These are phyloP conservation scores for Senecio squalidus DNA, from an alignment of 140 eudicot genomes.

Conservation along the genomic window DNA sequence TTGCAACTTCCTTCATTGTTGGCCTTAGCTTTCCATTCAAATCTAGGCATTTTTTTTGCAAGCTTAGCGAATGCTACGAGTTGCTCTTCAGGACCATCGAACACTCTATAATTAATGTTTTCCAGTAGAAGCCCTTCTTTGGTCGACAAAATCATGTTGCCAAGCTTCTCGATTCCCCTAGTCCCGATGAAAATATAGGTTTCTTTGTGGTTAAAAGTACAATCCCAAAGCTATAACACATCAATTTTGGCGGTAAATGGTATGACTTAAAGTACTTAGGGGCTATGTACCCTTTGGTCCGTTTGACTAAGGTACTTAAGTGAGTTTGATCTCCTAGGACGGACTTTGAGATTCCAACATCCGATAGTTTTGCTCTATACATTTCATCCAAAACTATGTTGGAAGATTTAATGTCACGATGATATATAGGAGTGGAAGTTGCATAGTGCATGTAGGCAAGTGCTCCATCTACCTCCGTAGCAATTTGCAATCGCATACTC, in stretches of 20 bases:
- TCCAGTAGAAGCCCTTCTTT: too few relatives aligned
- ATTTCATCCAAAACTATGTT: slow-evolving; percentile 23
- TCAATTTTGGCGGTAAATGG: slow-evolving; percentile 45
- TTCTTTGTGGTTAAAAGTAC: too few relatives aligned
- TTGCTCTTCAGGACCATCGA: too few relatives aligned
- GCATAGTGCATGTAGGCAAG: slow-evolving; percentile 6
- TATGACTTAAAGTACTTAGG: slow-evolving; percentile 47
- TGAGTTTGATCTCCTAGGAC: slow-evolving; percentile 36
- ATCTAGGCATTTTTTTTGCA: too few relatives aligned
- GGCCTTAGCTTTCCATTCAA: too few relatives aligned
- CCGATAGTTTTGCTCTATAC: slow-evolving; percentile 37
- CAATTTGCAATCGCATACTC: too few relatives aligned
- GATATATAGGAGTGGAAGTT: slow-evolving; percentile 5
- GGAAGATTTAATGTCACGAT: slow-evolving; percentile 24
- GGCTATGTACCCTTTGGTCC: slow-evolving; percentile 40
- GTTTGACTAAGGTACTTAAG: slow-evolving; percentile 45
- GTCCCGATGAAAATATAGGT: too few relatives aligned
- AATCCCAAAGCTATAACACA: slow-evolving; percentile 53
- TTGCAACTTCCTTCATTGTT: too few relatives aligned
- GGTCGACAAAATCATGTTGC: too few relatives aligned
- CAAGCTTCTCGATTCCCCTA: too few relatives aligned
- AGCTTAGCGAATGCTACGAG: too few relatives aligned
- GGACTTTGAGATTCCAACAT: slow-evolving; percentile 48
- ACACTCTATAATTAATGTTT: too few relatives aligned
- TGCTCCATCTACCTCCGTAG: slow-evolving; percentile 9